Evolutionary conservation across 176 grass and related monocot species (phyloP).

Genomic region (Carex pumila): DNA sequence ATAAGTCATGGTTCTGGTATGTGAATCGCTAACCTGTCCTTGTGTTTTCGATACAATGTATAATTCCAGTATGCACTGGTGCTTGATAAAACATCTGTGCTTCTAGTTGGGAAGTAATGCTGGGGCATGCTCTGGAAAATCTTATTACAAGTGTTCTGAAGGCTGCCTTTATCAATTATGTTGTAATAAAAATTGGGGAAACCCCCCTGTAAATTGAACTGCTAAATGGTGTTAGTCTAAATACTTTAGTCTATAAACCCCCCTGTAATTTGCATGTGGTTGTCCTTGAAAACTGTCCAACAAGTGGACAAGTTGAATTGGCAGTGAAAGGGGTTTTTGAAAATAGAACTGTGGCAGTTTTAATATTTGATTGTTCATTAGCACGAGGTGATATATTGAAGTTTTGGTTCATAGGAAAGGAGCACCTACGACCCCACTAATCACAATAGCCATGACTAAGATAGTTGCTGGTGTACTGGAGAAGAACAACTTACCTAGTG

Average conservation of each 20-base stretch:
- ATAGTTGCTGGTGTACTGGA: conserved; percentile 83
- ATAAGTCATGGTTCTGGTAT: too few species aligned
- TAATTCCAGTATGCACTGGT: too few species aligned
- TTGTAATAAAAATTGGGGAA: not conserved
- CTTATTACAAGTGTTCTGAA: not conserved
- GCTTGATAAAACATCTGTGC: not conserved
- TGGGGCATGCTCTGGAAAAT: not conserved
- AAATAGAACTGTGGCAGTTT: not conserved
- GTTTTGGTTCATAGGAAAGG: conserved; percentile 63
- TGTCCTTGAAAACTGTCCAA: not conserved
- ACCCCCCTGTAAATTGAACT: not conserved
- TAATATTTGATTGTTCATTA: not conserved
- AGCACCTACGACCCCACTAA: conserved; percentile 90
- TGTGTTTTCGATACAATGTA: too few species aligned
- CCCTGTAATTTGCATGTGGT: not conserved
- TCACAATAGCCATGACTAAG: conserved; percentile 94
- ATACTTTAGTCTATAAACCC: not conserved
- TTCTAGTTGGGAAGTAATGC: not conserved
- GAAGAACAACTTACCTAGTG: conserved; percentile 83
- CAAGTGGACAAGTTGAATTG: not conserved
- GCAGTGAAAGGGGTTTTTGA: not conserved
- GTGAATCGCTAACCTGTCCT: too few species aligned
- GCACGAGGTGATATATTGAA: conserved; percentile 7
- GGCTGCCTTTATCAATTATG: not conserved
- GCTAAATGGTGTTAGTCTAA: not conserved